These are phyloP conservation scores for Pleurostoma richardsiae DNA, from an alignment of 2,329 filamentous ascomycete genomes.

Conservation along the genomic window DNA sequence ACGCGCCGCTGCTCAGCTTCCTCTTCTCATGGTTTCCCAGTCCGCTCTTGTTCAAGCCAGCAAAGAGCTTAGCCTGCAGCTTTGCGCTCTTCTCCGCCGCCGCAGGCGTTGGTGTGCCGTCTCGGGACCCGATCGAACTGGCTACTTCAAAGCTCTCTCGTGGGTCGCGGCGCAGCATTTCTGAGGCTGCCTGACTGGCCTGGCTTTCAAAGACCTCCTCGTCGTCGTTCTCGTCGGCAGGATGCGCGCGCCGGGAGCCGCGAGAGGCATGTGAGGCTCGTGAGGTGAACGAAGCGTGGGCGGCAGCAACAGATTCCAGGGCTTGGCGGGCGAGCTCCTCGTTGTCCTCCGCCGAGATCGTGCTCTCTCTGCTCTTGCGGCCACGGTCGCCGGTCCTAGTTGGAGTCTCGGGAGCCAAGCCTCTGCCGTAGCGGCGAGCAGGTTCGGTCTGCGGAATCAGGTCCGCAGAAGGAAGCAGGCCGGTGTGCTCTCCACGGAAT, in stretches of 20 bases:
- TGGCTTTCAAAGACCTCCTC: conserved; percentile 68
- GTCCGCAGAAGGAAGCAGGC: conserved; percentile 57
- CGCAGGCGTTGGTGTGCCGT: conserved; percentile 35
- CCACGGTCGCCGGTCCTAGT: conserved; percentile 34
- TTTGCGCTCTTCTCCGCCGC: conserved; percentile 40
- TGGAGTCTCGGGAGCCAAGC: conserved; percentile 39
- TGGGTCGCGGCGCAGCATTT: conserved; percentile 62
- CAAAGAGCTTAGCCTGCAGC: conserved; percentile 47
- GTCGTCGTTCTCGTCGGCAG: conserved; percentile 35
- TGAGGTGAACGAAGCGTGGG: conserved; percentile 16
- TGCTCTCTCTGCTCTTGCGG: conserved; percentile 76
- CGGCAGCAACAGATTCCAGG: conserved; percentile 42
- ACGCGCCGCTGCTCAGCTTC: conserved; percentile 27
- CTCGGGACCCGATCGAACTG: conserved; percentile 34
- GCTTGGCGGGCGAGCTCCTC: conserved; percentile 53
- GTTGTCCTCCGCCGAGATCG: conserved; percentile 66
- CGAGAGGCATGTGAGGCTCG: conserved; percentile 13
- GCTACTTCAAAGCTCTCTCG: conserved; percentile 47
- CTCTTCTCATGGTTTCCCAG: conserved; percentile 43
- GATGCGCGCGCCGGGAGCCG: conserved; percentile 11
- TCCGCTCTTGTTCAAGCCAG: conserved; percentile 35
- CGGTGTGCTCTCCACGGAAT: conserved; percentile 39
- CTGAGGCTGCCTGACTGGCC: conserved; percentile 71
- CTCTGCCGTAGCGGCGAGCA: conserved; percentile 35
- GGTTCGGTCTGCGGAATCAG: conserved; percentile 58